A percentile compares a stretch with the other conserved stretches of the same genome.
phyloP scores from a whole-genome alignment of 108 stramenopile species.

The Nitzschia sp. region DNA sequence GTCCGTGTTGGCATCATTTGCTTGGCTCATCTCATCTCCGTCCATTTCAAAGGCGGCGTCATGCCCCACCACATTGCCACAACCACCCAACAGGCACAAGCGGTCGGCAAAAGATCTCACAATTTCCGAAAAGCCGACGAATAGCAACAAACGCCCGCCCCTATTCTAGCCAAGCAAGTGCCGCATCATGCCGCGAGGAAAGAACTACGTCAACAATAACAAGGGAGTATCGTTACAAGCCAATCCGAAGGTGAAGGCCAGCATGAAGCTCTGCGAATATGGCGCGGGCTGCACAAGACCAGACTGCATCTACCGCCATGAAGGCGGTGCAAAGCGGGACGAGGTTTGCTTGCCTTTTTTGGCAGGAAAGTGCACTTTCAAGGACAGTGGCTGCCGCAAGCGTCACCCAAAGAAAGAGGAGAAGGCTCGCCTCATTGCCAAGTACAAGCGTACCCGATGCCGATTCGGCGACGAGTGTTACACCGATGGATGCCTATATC shows the following conservation, averaged over 20 bases:
- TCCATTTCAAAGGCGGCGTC: too few relatives aligned
- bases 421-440: slow-evolving; percentile 56
- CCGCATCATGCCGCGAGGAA: slow-evolving; percentile 57
- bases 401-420: slow-evolving; percentile 76
- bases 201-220: slow-evolving; percentile 58
- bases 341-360: slow-evolving; percentile 80
- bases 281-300: slow-evolving; percentile 70
- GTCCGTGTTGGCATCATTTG: too few relatives aligned
- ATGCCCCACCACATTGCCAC: too few relatives aligned
- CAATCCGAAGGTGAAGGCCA: slow-evolving; percentile 2
- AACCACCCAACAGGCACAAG: too few relatives aligned
- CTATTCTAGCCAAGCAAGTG: too few relatives aligned
- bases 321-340: slow-evolving; percentile 29
- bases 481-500: slow-evolving; percentile 80
- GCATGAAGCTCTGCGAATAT: slow-evolving; percentile 61
- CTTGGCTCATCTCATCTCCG: too few relatives aligned
- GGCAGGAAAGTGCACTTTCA: slow-evolving; percentile 74
- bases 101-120: too few relatives aligned
- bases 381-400: slow-evolving; percentile 64
- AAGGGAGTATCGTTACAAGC: slow-evolving; percentile 31
- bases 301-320: slow-evolving; percentile 76
- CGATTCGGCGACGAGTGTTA: slow-evolving; percentile 74
- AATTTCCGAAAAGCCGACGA: too few relatives aligned
- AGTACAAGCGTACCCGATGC: slow-evolving; percentile 69
- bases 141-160: too few relatives aligned